A percentile compares a stretch with the other conserved stretches of the same genome.
These are phyloP conservation scores for Alternaria infectoria DNA, from an alignment of 2,329 filamentous ascomycete genomes.

Conservation along the genomic window DNA sequence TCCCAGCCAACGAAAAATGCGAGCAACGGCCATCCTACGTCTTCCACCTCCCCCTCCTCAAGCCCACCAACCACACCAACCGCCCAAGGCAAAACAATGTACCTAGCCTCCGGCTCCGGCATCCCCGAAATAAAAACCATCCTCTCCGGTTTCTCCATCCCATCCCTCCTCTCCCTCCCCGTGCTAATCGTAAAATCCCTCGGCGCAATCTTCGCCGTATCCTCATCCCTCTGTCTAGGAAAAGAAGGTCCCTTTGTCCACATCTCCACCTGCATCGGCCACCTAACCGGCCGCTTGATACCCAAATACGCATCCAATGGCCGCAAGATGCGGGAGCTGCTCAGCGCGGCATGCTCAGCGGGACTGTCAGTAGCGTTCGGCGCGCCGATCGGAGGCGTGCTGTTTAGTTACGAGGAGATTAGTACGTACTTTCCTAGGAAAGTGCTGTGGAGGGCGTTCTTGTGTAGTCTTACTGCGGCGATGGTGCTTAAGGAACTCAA, in stretches of 20 bases:
- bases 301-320: constrained; percentile 65
- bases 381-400: constrained; percentile 66
- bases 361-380: constrained; percentile 68
- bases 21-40: background rate
- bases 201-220: constrained; percentile 64
- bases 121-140: constrained; percentile 70
- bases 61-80: constrained; percentile 8
- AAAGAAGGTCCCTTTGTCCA: constrained; percentile 70
- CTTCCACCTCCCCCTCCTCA: background rate
- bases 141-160: constrained; percentile 66
- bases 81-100: constrained; percentile 59
- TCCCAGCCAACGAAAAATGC: background rate
- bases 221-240: constrained; percentile 65
- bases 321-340: constrained; percentile 64
- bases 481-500: constrained; percentile 64
- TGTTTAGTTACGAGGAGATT: constrained; percentile 67
- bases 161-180: constrained; percentile 62
- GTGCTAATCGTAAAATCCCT: constrained; percentile 64
- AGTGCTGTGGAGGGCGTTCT: constrained; percentile 65
- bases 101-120: constrained; percentile 64
- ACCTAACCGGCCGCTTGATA: constrained; percentile 59
- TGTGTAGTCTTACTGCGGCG: constrained; percentile 64
- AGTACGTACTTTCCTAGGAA: constrained; percentile 65
- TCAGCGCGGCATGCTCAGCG: constrained; percentile 63
- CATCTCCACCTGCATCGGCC: constrained; percentile 64